Percentiles rank a stretch among this genome's conserved stretches.
phyloP scores from a whole-genome alignment of 106 monocot genomes.

The Dendrobium nobile region DNA sequence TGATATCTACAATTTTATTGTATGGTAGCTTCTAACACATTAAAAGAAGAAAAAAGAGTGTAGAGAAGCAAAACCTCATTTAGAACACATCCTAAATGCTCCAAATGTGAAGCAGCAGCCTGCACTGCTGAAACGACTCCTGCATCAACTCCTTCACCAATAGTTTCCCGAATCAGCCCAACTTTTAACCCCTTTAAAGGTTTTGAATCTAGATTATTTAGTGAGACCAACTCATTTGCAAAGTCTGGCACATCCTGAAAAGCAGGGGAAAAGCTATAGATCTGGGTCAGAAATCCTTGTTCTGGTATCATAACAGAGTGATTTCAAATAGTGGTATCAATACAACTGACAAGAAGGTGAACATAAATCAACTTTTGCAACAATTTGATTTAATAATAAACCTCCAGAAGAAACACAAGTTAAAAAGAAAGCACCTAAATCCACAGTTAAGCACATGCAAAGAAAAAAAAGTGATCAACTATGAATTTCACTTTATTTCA shows the following conservation, averaged over 20 bases:
- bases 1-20: not conserved
- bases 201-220: conserved; percentile 40
- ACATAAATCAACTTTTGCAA: not conserved
- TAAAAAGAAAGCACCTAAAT: not conserved
- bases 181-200: conserved; percentile 75
- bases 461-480: not conserved
- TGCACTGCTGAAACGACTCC: conserved; percentile 51
- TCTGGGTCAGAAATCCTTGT: conserved; percentile 2
- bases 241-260: conserved; percentile 74
- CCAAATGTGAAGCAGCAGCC: conserved; percentile 71
- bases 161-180: conserved; percentile 78
- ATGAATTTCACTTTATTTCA: not conserved
- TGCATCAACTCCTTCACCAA: conserved; percentile 76
- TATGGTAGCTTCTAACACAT: not conserved
- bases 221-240: conserved; percentile 41
- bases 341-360: not conserved
- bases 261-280: conserved; percentile 6
- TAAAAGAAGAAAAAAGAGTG: not conserved
- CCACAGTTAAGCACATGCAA: not conserved
- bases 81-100: conserved; percentile 64
- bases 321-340: not conserved
- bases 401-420: not conserved
- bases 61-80: conserved; percentile 45
- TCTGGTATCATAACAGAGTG: not conserved
- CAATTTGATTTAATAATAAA: not conserved